Conservation (phyloP, 2,329 filamentous ascomycete genomes). For the Penicillium crustosum region DNA sequence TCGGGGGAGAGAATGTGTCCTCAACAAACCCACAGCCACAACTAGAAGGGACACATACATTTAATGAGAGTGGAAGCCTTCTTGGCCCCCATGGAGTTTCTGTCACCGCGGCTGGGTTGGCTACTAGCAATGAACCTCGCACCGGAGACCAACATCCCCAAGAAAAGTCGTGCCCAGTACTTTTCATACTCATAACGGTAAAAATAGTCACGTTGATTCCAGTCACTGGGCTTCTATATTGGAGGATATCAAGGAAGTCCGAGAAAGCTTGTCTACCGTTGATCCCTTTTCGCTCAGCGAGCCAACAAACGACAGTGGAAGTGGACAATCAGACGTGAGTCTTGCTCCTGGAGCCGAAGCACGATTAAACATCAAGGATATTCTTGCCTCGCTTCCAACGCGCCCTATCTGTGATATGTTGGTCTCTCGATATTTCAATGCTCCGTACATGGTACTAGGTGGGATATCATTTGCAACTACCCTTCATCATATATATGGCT, state of each 20-base stretch:
- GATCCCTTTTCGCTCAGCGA: neutral
- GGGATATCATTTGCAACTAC: neutral
- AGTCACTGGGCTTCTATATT: slow-evolving; percentile 17
- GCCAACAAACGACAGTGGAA: neutral
- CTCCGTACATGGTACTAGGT: slow-evolving; percentile 15
- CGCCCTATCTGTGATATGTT: slow-evolving; percentile 12
- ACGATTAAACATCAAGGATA: slow-evolving; percentile 2
- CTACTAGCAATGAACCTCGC: neutral
- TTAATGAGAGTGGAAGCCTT: neutral
- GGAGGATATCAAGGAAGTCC: slow-evolving; percentile 14
- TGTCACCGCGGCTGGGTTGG: neutral
- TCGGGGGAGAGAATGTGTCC: neutral
- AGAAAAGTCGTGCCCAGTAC: neutral
- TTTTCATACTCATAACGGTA: slow-evolving; percentile 1
- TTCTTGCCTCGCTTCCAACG: slow-evolving; percentile 3
- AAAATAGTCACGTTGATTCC: slow-evolving; percentile 7
- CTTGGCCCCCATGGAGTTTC: neutral
- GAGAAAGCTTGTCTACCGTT: slow-evolving; percentile 2
- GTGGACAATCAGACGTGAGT: slow-evolving; percentile 4
- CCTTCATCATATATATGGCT: neutral
- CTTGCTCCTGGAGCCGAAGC: neutral
- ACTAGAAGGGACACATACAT: neutral
- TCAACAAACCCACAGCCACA: neutral
- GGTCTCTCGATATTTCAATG: slow-evolving; percentile 16
- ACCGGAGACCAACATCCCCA: neutral